phyloP scores from a whole-genome alignment of 2,329 filamentous ascomycete genomes.

The Talaromyces pinophilus region DNA sequence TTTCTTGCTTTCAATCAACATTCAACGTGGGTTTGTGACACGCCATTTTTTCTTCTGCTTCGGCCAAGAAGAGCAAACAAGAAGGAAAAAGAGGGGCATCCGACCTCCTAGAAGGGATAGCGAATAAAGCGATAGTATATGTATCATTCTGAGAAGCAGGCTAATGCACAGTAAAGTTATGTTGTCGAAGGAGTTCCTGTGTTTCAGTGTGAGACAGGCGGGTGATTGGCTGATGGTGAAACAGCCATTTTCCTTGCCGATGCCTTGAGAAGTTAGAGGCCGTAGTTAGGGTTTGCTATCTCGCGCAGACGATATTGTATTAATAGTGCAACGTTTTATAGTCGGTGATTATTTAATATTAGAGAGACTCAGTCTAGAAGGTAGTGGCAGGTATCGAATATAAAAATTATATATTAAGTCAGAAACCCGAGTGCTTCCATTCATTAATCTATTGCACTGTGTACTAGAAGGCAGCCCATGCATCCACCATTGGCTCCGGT shows the following conservation, averaged over 20 bases:
- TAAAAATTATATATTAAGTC: not conserved
- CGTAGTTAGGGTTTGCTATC: constrained; percentile 6
- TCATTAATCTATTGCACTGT: not conserved
- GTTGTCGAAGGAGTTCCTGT: not conserved
- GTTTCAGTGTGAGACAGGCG: constrained; percentile 19
- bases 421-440: not conserved
- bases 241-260: constrained; percentile 7
- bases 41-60: not conserved
- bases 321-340: not conserved
- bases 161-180: not conserved
- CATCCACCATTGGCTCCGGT: not conserved
- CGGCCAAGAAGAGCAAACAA: not conserved
- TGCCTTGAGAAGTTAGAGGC: not conserved
- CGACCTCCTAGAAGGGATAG: not conserved
- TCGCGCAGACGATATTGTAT: not conserved
- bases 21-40: constrained; percentile 22
- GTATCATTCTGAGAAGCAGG: constrained; percentile 7
- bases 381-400: not conserved
- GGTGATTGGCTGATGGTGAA: constrained; percentile 22
- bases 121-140: not conserved
- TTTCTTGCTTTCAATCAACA: not conserved
- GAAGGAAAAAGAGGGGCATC: not conserved
- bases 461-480: not conserved
- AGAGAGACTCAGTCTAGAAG: not conserved
- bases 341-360: not conserved